These are phyloP conservation scores for Ammopiptanthus mongolicus DNA, from an alignment of 306 rosid genomes.

Conservation along the genomic window DNA sequence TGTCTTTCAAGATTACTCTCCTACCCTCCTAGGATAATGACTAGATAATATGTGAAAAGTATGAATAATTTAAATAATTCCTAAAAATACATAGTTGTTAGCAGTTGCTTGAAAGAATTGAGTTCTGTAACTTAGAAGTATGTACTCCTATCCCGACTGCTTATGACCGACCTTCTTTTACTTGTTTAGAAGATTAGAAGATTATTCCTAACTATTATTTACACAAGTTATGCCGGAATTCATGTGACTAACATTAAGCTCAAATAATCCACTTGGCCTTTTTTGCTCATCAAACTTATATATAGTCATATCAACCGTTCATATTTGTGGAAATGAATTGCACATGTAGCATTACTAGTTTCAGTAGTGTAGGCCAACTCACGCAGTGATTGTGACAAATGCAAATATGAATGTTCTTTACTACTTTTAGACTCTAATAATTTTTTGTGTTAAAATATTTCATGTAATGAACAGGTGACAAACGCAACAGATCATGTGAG, in stretches of 20 bases:
- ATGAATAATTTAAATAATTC: neutral
- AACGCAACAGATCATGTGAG: slow-evolving; percentile 76
- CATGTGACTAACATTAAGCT: neutral
- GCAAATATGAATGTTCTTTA: neutral
- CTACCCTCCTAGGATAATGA: neutral
- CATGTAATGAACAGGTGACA: slow-evolving; percentile 52
- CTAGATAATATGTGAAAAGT: neutral
- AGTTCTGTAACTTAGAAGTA: neutral
- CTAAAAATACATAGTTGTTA: neutral
- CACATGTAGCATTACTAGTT: neutral
- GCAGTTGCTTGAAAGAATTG: neutral
- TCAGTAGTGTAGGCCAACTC: too few relatives aligned
- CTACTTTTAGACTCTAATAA: neutral
- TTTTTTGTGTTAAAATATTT: neutral
- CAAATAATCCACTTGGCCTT: neutral
- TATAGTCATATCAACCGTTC: neutral
- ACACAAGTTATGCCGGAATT: neutral
- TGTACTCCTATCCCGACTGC: neutral
- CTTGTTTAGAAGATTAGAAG: too few relatives aligned
- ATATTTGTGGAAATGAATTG: neutral
- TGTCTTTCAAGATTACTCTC: neutral
- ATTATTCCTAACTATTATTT: neutral
- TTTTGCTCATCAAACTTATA: neutral
- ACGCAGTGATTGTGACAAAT: neutral
- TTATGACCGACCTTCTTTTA: neutral